Evolutionary conservation across 352 stramenopile species (phyloP), one percentile per base, ranked within the genome.

Genomic region (Phytophthora hibernalis): DNA sequence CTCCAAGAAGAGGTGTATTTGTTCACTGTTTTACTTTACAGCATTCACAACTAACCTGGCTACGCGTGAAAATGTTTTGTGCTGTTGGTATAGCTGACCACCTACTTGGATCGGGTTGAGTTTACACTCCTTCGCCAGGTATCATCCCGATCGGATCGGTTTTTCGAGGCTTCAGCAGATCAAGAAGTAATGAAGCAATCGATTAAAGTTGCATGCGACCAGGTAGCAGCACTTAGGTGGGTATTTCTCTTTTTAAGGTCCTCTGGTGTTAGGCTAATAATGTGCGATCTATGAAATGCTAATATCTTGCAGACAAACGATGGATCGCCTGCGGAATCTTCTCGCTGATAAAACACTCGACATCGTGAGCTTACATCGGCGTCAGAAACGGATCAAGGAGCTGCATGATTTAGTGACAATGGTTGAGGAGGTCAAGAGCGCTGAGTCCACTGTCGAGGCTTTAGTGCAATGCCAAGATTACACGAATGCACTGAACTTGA

Each of bases 121-220:
- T 91, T 95, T 61, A 92, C 86, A 35, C 74, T 96, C 47, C 73
- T 96, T 42, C 85, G 88, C 2, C 86, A 96, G 63, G 86, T 96
- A 31, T 93, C 86, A 31, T 95, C 86, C 9, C 82, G 88, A 13
- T 94, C 88, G 1, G 83, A 96, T 57, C 81, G 83, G 18, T 95
- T 96, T 74, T 95, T 96, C 24, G 82, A 96, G 52, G 86, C 85
- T 11, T 95, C 87, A 6, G 79, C 85, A 28, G 84, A 92, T 59
- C 88, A 96, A 60, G 87, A 93, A 64, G 87, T 92, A 0, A 96
- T 93, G 80, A 92, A 93, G 61, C 84, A 91, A 50, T 91, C 83
- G 21, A 92, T 96, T 48, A 79, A 65, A 26, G 73, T 79, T 57
- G 88, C 88, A 0, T 96, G 86, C 18, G 83, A 95, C 47, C 85